Evolutionary conservation across 1,139 yeast species (phyloP).

Genomic region (Debaryomyces coudertii): DNA sequence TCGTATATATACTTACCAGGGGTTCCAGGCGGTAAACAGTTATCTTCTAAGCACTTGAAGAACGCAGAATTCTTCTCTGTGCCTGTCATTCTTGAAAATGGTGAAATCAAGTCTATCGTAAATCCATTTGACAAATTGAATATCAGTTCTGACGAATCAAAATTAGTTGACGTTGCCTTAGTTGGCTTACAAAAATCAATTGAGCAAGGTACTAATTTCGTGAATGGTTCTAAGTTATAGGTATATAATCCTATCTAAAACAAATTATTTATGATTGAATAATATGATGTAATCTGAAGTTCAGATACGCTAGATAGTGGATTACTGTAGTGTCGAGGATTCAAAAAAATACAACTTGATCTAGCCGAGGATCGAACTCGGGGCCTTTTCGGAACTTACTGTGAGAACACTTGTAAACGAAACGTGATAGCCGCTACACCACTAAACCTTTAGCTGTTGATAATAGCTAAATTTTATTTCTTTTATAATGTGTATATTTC

Average conservation of each 20-base stretch:
- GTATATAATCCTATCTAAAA: slow-evolving; percentile 24
- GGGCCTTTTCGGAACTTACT: slow-evolving; percentile 37
- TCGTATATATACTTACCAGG: slow-evolving; percentile 65
- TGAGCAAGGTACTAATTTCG: slow-evolving; percentile 63
- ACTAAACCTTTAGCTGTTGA: slow-evolving; percentile 26
- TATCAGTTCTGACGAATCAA: slow-evolving; percentile 45
- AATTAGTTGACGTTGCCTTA: slow-evolving; percentile 54
- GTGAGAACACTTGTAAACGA: slow-evolving; percentile 33
- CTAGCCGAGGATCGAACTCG: slow-evolving; percentile 41
- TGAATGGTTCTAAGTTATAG: slow-evolving; percentile 49
- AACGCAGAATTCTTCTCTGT: slow-evolving; percentile 61
- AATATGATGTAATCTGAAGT: not conserved
- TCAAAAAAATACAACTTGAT: slow-evolving; percentile 23
- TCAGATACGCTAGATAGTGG: not conserved
- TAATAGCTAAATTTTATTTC: not conserved
- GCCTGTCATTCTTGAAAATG: slow-evolving; percentile 59
- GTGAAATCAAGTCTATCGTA: slow-evolving; percentile 49
- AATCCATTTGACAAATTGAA: slow-evolving; percentile 45
- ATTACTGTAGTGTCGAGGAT: not conserved
- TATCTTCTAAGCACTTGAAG: slow-evolving; percentile 41
- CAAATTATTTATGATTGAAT: slow-evolving; percentile 5
- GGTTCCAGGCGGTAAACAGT: slow-evolving; percentile 51
- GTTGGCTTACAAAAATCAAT: slow-evolving; percentile 59
- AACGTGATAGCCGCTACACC: slow-evolving; percentile 39
- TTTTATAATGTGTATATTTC: not conserved